phyloP scores from a whole-genome alignment of 2,329 filamentous ascomycete species.

The Ambrosiella xylebori region DNA sequence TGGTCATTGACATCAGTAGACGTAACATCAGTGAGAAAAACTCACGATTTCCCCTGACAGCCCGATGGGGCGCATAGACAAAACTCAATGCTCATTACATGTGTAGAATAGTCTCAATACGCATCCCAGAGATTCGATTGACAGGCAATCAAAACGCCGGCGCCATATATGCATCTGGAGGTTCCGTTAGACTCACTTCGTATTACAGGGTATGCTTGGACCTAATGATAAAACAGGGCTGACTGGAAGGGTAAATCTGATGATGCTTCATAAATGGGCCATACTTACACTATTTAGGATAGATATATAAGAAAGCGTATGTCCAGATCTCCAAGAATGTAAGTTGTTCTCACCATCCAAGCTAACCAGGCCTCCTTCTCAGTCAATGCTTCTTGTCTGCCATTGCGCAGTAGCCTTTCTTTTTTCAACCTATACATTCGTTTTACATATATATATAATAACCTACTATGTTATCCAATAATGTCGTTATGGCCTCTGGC shows the following conservation, averaged over 20 bases:
- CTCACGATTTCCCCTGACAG: too few relatives aligned
- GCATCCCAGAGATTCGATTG: too few relatives aligned
- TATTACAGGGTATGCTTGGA: background rate
- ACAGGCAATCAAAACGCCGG: too few relatives aligned
- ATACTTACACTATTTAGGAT: background rate
- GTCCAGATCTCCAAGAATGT: too few relatives aligned
- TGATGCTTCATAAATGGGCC: background rate
- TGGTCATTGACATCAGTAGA: background rate
- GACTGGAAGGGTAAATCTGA: background rate
- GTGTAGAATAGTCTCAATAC: too few relatives aligned
- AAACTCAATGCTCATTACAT: background rate
- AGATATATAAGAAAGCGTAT: background rate
- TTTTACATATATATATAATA: background rate
- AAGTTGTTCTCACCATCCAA: too few relatives aligned
- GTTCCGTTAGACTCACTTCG: background rate
- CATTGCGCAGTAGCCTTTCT: background rate
- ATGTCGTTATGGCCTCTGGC: background rate
- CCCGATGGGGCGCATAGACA: background rate
- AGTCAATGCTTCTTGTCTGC: background rate
- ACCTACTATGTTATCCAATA: constrained; percentile 2
- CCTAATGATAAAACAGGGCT: background rate
- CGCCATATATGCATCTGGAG: background rate
- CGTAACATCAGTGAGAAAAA: background rate
- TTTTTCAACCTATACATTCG: background rate
- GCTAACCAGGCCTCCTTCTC: background rate